A percentile compares a stretch with the other conserved stretches of the same genome.
phyloP scores from a whole-genome alignment of 805 yeast genomes.

The Schwanniomyces pseudopolymorphus region DNA sequence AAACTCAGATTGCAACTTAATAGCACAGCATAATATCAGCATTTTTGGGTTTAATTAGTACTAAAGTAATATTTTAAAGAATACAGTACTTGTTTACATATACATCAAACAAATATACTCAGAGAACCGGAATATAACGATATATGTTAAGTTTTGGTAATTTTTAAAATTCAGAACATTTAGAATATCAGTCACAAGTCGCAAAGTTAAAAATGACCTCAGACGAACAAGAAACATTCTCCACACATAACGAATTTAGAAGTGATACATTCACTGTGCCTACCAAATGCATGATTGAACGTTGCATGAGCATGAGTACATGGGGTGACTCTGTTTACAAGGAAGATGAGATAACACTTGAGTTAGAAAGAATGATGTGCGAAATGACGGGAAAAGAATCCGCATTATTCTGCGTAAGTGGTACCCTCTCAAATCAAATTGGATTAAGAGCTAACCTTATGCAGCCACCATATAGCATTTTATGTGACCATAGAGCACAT shows the following conservation, averaged over 20 bases:
- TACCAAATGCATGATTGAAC: constrained; percentile 61
- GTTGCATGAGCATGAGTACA: constrained; percentile 50
- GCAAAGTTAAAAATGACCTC: constrained; percentile 10
- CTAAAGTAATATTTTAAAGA: background rate
- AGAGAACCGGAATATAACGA: background rate
- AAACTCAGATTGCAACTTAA: background rate
- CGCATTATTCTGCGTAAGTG: constrained; percentile 81
- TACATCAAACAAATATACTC: background rate
- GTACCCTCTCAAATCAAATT: constrained; percentile 88
- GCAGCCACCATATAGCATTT: constrained; percentile 83
- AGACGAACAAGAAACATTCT: constrained; percentile 10
- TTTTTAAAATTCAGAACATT: background rate
- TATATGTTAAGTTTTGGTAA: background rate
- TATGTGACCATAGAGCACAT: constrained; percentile 87
- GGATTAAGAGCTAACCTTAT: constrained; percentile 71
- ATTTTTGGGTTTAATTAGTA: background rate
- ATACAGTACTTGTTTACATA: background rate
- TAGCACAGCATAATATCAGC: background rate
- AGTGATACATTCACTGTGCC: constrained; percentile 93
- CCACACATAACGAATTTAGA: constrained; percentile 41
- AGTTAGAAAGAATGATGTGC: constrained; percentile 64
- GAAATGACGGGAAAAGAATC: constrained; percentile 74
- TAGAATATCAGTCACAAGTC: background rate
- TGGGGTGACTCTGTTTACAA: constrained; percentile 88
- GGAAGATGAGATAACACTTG: constrained; percentile 72